Base-by-base conservation (phyloP, 2,329 filamentous ascomycete species). In the Cladosporium sp. region DNA sequence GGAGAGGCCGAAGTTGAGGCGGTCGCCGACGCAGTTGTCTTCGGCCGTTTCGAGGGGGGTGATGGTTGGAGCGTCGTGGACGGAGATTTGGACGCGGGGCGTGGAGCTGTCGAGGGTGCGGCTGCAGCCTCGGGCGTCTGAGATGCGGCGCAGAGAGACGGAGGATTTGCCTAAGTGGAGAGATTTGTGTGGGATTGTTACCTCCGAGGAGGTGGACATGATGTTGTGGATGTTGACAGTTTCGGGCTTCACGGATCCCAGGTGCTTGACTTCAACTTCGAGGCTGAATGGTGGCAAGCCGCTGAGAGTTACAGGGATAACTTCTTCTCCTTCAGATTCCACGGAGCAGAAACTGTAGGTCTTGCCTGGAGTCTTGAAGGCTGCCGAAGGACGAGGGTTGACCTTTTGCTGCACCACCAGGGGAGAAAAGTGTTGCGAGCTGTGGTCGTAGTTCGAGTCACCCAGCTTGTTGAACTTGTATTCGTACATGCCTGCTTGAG, bases 11-110 rank as follows among this genome's bases (percentile, higher is more conserved):
- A 95, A 98, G 3, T 88, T 86, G 57, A 98, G 85, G 48, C 91
- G 85, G 68, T 98, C 93, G 57, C 94, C 93, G 9, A 98, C 91
- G 68, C 93, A 98, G 71, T 92, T 96, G 71, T 98, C 88, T 13
- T 78, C 78, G 53, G 87, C 84, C 19, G 86, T 83, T 63, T 97
- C 91, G 30, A 95, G 78, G 3, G 92, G 83, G 52, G 91, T 88
- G 60, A 97, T 95, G 6, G 87, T 87, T 1, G 93, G 93, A 0
- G 93, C 88, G 61, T 97, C 90, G 60, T 91, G 95, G 7, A 98
- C 87, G 53, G 92, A 86, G 42, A 98, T 87, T 62, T 94, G 86
- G 13, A 98, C 88, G 7, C 87, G 83, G 0, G 88, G 86, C 0
- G 82, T 78, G 6, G 62, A 62, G 48, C 59, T 61, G 50, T 88